These are phyloP conservation scores for Populus euphratica DNA, from an alignment of 345 rosid genomes.

Conservation along the genomic window DNA sequence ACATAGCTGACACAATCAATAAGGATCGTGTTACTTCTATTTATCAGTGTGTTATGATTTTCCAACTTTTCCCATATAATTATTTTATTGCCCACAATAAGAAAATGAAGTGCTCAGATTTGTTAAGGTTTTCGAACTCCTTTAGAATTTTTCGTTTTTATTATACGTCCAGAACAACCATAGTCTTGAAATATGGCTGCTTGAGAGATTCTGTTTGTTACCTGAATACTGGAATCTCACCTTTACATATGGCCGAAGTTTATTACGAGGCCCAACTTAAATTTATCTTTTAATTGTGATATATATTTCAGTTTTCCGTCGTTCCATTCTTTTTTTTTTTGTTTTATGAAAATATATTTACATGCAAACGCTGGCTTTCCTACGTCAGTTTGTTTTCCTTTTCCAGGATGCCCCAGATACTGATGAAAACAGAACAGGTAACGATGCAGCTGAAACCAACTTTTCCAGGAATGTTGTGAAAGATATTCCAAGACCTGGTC, in stretches of 20 bases:
- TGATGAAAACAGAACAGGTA: conserved; percentile 16
- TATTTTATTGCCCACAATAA: background rate
- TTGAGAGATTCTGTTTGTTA: background rate
- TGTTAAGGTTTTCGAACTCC: background rate
- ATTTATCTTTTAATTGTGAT: background rate
- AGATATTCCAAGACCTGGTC: conserved; percentile 14
- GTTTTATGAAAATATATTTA: background rate
- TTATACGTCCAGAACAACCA: background rate
- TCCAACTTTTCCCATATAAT: background rate
- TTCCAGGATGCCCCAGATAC: conserved; percentile 27
- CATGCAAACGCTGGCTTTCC: conserved; percentile 1
- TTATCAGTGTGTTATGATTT: background rate
- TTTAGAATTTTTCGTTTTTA: background rate
- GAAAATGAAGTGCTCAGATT: background rate
- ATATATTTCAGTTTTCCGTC: background rate
- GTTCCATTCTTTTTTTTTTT: background rate
- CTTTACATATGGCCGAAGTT: background rate
- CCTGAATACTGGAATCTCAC: background rate
- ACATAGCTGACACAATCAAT: background rate
- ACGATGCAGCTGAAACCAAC: conserved; percentile 15
- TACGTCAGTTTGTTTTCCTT: conserved; percentile 6
- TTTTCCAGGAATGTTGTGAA: conserved; percentile 10
- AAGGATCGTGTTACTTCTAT: background rate
- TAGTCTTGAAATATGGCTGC: background rate
- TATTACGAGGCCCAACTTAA: background rate